A percentile compares a stretch with the other conserved stretches of the same genome.
Conservation (phyloP, 225 moss, liverwort and hornwort species). For the Takakia lepidozioides region DNA sequence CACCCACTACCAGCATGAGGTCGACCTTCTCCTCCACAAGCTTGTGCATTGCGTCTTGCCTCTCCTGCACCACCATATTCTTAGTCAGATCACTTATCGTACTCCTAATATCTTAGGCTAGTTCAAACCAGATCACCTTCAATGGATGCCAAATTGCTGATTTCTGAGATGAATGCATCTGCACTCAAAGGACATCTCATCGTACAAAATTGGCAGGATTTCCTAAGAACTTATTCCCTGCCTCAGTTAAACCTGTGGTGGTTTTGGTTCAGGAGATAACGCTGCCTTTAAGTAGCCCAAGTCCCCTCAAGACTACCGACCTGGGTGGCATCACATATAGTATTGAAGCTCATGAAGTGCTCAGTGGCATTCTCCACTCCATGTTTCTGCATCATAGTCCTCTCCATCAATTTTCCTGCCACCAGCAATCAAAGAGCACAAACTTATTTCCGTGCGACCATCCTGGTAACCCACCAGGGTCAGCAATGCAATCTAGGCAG, state of each 20-base stretch:
- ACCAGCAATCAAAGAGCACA: slow-evolving; percentile 5
- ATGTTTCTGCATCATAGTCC: slow-evolving; percentile 82
- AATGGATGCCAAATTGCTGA: too few species aligned
- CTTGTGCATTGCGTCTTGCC: slow-evolving; percentile 92
- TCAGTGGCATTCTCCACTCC: slow-evolving; percentile 65
- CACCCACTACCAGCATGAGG: slow-evolving; percentile 86
- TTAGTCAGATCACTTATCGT: too few species aligned
- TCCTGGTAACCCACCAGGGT: not conserved
- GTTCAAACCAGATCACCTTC: too few species aligned
- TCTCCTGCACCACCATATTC: slow-evolving; percentile 63
- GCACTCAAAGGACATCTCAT: too few species aligned
- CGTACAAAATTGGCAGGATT: too few species aligned
- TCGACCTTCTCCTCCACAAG: slow-evolving; percentile 76
- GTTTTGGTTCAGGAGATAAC: too few species aligned
- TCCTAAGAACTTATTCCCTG: too few species aligned
- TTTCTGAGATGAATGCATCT: too few species aligned
- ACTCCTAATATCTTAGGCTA: too few species aligned
- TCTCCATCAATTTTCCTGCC: slow-evolving; percentile 75
- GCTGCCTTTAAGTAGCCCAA: too few species aligned
- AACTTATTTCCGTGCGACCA: not conserved
- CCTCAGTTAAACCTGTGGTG: too few species aligned
- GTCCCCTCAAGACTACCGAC: too few species aligned
- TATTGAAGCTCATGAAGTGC: slow-evolving; percentile 97
- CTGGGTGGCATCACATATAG: slow-evolving; percentile 97
- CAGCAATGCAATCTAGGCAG: not conserved